Base-by-base conservation (phyloP, 495 filamentous ascomycete species). In the Aspergillus sparsus region DNA sequence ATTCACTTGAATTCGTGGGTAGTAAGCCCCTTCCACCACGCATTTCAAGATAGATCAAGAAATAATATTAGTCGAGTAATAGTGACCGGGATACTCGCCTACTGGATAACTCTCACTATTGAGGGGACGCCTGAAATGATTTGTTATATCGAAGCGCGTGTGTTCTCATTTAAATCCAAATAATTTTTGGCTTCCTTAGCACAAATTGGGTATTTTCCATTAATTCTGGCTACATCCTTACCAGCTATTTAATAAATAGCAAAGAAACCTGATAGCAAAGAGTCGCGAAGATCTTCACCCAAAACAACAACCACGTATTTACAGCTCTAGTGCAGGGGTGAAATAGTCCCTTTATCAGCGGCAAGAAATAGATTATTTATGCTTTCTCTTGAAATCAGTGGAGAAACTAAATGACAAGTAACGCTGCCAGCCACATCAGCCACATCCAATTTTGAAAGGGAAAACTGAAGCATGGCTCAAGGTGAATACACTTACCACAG, bases 401-500 rank as follows among this genome's bases (percentile, higher is more conserved):
- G 18, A 37, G 39, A 39, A 21, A 50, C 18, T 3, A 53, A 49
- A 55, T 56, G 53, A 53, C 59, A 62, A 53, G 39, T 35, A 62
- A 57, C 52, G 46, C 35, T 42, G 49, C 50, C 53, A 66, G 58
- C 58, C 62, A 61, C 62, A 39, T 49, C 55, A 65, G 60, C 64
- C 57, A 61, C 64, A 57, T 49, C 63, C 49, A 53, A 42, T 15
- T 44, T 56, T 45, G 56, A 27, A 33, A 44, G 12, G 31, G 16
- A 41, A 15, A 54, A 18, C 16, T 1, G 21, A 27, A 27, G 21
- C 21, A 27, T 27, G 21, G 21, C 21, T 27, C 21, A 27, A 27
- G 21, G 21, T 27, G 21, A 27, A 27, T 27, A 27, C 21, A 27
- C 21, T 27, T 27, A 27, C 21, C 21, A 27, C 21, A 27, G 21